phyloP scores from a whole-genome alignment of 768 basidiomycete species.

The Psilocybe cubensis region DNA sequence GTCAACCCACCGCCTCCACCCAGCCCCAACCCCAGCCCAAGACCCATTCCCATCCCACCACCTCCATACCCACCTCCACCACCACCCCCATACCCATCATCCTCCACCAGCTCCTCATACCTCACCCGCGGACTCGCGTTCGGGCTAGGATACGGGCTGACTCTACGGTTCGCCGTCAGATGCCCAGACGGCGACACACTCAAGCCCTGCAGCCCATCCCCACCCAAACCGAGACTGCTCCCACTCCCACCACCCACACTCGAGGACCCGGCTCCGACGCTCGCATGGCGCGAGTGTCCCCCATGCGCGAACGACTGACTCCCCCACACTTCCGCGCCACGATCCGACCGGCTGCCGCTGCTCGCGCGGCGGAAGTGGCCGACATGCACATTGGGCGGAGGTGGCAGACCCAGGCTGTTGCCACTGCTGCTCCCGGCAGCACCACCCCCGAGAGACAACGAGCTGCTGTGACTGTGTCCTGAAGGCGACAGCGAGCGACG shows the following conservation, averaged over 20 bases:
- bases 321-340: conserved; percentile 39
- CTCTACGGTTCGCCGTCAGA: conserved; percentile 27
- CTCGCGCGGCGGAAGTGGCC: conserved; percentile 46
- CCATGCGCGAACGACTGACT: conserved; percentile 3
- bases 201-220: conserved; percentile 12
- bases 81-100: conserved; percentile 13
- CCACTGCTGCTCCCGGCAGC: neutral
- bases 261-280: conserved; percentile 33
- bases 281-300: conserved; percentile 4
- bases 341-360: conserved; percentile 43
- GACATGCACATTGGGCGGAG: conserved; percentile 14
- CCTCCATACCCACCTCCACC: conserved; percentile 15
- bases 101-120: conserved; percentile 52
- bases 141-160: conserved; percentile 71
- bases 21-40: neutral
- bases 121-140: conserved; percentile 62
- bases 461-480: conserved; percentile 1
- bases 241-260: neutral
- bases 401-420: neutral
- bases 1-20: conserved; percentile 8
- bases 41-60: conserved; percentile 2
- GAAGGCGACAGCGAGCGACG: conserved; percentile 2
- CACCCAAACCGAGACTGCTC: neutral
- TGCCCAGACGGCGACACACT: neutral
- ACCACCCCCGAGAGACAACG: neutral